Percentiles rank a stretch among this genome's conserved stretches.
Evolutionary conservation across 352 stramenopile species (phyloP).

Genomic region (Phytophthora pistaciae): DNA sequence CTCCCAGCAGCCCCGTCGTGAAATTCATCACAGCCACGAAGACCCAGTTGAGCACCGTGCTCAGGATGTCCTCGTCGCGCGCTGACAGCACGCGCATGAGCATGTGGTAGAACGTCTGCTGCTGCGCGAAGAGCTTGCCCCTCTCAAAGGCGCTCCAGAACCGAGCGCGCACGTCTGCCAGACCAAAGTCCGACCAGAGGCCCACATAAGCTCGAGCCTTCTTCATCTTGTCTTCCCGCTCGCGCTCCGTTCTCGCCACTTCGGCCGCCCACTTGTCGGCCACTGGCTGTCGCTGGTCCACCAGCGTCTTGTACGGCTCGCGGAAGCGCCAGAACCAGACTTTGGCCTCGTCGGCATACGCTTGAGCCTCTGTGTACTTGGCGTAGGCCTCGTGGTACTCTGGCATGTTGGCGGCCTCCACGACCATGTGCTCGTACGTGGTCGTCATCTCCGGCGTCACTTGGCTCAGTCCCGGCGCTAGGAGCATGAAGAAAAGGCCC

Average conservation of each 20-base stretch:
- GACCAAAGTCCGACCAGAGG: conserved; percentile 86
- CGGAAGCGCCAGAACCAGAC: conserved; percentile 91
- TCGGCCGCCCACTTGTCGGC: conserved; percentile 72
- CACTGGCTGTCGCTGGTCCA: conserved; percentile 61
- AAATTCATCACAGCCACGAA: conserved; percentile 90
- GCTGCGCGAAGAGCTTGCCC: conserved; percentile 88
- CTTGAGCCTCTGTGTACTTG: conserved; percentile 60
- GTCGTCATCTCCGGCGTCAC: conserved; percentile 84
- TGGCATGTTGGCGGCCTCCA: conserved; percentile 81
- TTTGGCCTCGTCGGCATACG: conserved; percentile 73
- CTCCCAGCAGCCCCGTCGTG: conserved; percentile 84
- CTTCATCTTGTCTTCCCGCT: conserved; percentile 79
- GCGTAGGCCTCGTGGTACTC: conserved; percentile 79
- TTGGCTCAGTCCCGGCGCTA: conserved; percentile 61
- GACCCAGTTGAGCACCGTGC: conserved; percentile 86
- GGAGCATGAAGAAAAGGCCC: conserved; percentile 88
- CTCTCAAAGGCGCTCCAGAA: conserved; percentile 89
- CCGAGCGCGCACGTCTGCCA: conserved; percentile 74
- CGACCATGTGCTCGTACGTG: conserved; percentile 79
- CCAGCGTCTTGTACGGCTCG: conserved; percentile 71
- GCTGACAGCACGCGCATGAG: conserved; percentile 75
- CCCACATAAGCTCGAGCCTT: conserved; percentile 83
- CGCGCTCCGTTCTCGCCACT: conserved; percentile 59
- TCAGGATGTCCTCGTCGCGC: conserved; percentile 81
- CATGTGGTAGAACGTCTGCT: conserved; percentile 91